Conservation (phyloP, 1,284 basidiomycete genomes). For the Exsudoporus floridanus region DNA sequence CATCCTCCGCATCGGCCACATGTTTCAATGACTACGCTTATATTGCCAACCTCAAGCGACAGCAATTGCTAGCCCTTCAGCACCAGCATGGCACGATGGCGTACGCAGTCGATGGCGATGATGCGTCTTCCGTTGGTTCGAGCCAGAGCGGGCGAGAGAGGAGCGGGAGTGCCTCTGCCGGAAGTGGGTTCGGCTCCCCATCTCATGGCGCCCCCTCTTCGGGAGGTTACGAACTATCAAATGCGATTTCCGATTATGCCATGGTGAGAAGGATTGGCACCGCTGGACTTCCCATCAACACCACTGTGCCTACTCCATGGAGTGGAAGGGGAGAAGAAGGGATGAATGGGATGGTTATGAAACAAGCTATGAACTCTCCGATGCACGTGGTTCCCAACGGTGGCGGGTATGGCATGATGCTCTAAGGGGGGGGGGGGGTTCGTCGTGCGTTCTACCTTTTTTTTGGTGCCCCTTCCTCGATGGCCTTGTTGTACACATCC, state of each 20-base stretch:
- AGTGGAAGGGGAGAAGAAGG: slow-evolving; percentile 34
- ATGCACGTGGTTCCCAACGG: slow-evolving; percentile 39
- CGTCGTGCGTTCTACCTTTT: slow-evolving; percentile 11
- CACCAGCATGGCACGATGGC: slow-evolving; percentile 25
- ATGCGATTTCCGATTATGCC: slow-evolving; percentile 26
- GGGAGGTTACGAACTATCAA: slow-evolving; percentile 40
- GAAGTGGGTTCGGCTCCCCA: slow-evolving; percentile 39
- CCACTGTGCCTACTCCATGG: slow-evolving; percentile 24
- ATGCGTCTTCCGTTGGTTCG: slow-evolving; percentile 43
- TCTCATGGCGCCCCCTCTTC: slow-evolving; percentile 25
- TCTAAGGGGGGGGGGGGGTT: slow-evolving; percentile 37
- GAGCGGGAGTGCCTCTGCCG: slow-evolving; percentile 40
- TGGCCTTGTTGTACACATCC: slow-evolving; percentile 11
- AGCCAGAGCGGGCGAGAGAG: slow-evolving; percentile 36
- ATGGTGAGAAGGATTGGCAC: slow-evolving; percentile 28
- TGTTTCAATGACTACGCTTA: slow-evolving; percentile 33
- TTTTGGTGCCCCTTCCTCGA: not conserved
- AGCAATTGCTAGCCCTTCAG: slow-evolving; percentile 34
- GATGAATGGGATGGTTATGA: slow-evolving; percentile 39
- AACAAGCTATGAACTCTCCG: slow-evolving; percentile 32
- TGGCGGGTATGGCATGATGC: slow-evolving; percentile 43
- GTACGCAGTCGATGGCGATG: slow-evolving; percentile 41
- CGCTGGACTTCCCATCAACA: slow-evolving; percentile 27
- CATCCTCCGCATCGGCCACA: slow-evolving; percentile 14
- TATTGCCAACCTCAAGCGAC: slow-evolving; percentile 36